Percentiles rank a stretch among this genome's conserved stretches.
Conservation (phyloP, 1,284 basidiomycete species). For the Boletus mariae region DNA sequence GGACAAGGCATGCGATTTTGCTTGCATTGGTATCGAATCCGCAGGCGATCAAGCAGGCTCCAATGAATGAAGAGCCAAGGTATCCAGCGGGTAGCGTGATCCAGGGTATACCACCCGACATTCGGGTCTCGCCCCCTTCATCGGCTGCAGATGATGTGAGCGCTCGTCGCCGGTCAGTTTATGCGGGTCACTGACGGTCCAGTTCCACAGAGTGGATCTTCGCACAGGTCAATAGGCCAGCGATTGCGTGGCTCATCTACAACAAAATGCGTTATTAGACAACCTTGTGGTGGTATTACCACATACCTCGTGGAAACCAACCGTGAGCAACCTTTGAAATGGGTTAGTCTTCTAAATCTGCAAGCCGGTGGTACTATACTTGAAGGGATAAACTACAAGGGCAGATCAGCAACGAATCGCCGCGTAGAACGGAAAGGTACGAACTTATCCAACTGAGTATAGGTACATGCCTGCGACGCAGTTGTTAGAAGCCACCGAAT, state of each 20-base stretch:
- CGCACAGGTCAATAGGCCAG: constrained; percentile 86
- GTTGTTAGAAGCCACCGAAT: constrained; percentile 9
- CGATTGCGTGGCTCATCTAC: constrained; percentile 82
- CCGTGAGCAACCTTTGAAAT: constrained; percentile 62
- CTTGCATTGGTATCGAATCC: constrained; percentile 93
- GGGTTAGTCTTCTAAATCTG: constrained; percentile 12
- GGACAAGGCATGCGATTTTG: constrained; percentile 81
- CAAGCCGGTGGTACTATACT: constrained; percentile 43
- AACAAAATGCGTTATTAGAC: constrained; percentile 8
- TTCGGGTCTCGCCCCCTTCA: constrained; percentile 89
- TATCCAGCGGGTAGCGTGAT: constrained; percentile 89
- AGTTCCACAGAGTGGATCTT: constrained; percentile 85
- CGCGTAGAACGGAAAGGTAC: constrained; percentile 27
- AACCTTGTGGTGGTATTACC: neutral
- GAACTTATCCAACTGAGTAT: constrained; percentile 67
- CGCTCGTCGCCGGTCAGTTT: neutral
- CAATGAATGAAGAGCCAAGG: constrained; percentile 88
- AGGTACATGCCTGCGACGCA: constrained; percentile 66
- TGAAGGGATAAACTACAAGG: constrained; percentile 83
- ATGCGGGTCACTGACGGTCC: constrained; percentile 53
- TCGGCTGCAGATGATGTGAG: constrained; percentile 52
- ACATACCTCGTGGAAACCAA: constrained; percentile 84
- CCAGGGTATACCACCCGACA: constrained; percentile 89
- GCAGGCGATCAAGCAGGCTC: constrained; percentile 85
- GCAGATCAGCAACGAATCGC: constrained; percentile 12